Evolutionary conservation across 2,329 filamentous ascomycete genomes (phyloP), one percentile per base, ranked within the genome.

Genomic region (Paecilomyces sp.): DNA sequence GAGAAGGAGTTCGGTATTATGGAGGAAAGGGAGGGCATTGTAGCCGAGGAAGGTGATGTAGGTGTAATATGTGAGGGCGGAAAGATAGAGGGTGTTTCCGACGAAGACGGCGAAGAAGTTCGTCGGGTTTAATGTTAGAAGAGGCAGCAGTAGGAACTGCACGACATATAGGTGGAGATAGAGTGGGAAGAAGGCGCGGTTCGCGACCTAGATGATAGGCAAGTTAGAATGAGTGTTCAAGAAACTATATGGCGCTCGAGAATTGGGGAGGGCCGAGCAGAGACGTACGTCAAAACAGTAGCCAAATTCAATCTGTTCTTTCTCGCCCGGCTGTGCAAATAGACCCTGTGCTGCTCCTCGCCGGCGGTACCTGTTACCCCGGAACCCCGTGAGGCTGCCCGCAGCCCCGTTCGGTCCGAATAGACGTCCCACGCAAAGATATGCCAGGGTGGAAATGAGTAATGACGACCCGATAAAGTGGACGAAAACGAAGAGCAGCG

Each of bases 21-120:
- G 83, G 25, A 88, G 73, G 69, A 88, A 88, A 0, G 86, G 86
- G 15, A 89, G 75, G 25, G 85, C 85, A 66, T 88, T 88, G 72
- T 88, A 89, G 34, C 86, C 86, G 52, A 89, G 75, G 70, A 89
- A 89, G 8, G 83, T 87, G 66, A 88, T 86, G 64, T 88, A 82
- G 68, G 84, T 85, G 73, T 88, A 88, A 74, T 88, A 88, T 30
- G 81, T 80, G 57, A 87, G 74, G 0, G 85, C 86, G 41, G 85
- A 77, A n/a, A 88, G 79, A 67, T 88, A 88, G 64, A 88, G 80
- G 1, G 84, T 82, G 68, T 89, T 88, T 30, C 85, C 85, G 36
- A 88, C 77, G 62, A 88, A 82, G 24, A 84, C 78, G 33, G 75
- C 72, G 34, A 78, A 67, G 60, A 76, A 75, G 58, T 77, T 75